Base-by-base conservation (phyloP, 2,329 filamentous ascomycete genomes). In the Clarireedia monteithiana region DNA sequence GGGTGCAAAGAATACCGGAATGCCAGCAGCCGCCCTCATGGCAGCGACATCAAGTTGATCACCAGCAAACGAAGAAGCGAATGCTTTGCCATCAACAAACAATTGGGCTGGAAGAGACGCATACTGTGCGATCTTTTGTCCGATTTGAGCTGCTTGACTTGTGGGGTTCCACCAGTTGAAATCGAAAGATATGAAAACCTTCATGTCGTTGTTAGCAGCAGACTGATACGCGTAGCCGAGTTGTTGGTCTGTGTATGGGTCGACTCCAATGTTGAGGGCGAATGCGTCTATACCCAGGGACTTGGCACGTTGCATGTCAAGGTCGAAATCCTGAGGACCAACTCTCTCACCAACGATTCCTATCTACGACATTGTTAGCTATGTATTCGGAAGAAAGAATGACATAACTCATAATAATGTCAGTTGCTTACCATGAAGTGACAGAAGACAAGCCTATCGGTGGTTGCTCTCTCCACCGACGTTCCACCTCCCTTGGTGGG, bases 41-140 rank as follows among this genome's bases (percentile, higher is more conserved):
- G 61, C 60, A n/a, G 69, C 64, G 45, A 72, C 70, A 45, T 61
- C 63, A 1, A 71, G 59, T 0, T 76, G 76, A 64, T 79, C 76
- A 53, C 79, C 79, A 2, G 76, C 78, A n/a, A 74, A 77, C 5
- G 77, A 77, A 15, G 78, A 67, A 1, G 76, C 72, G 58, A 72
- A 69, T 38, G 64, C 63, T 20, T 73, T 67, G 3, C 48, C 55
- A 45, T 63, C 50, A 58, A 70, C 65, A 44, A 67, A 68, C 42
- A 71, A 66, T 24, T 74, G 69, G 1, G 71, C 70, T n/a, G 64
- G 48, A 26, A 66, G 64, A 15, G 58, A 54, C 23, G 64, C 66
- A 50, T 67, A 67, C 27, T 62, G 58, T 17, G 67, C 63, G 50
- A 70, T 64, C 39, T 60, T 64, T 7, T 60, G 44, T 4, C 61